phyloP scores from a whole-genome alignment of 148 eudicot genomes.

The Camellia lanceoleosa region DNA sequence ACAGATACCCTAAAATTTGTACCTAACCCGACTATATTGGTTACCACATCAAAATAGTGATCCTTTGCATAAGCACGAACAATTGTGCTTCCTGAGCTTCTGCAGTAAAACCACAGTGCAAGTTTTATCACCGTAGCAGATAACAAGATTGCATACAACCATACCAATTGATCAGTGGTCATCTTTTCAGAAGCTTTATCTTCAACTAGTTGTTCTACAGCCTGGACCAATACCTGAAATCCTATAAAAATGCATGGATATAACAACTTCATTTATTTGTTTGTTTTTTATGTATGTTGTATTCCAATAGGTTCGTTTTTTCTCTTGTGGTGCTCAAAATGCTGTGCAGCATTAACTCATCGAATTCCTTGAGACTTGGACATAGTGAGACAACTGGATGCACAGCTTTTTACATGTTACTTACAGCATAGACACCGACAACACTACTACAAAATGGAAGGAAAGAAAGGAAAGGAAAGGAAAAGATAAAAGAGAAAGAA shows the following conservation, averaged over 20 bases:
- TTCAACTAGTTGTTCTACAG: conserved; percentile 61
- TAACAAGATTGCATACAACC: conserved; percentile 78
- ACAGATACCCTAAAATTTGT: too few relatives aligned
- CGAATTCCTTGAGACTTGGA: not conserved
- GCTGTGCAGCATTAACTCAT: not conserved
- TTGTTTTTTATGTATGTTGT: too few relatives aligned
- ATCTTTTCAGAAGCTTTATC: conserved; percentile 48
- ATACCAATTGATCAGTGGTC: conserved; percentile 45
- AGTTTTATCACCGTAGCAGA: conserved; percentile 72
- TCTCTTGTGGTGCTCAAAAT: not conserved
- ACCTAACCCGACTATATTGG: conserved; percentile 53
- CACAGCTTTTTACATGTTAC: not conserved
- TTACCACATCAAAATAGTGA: conserved; percentile 89
- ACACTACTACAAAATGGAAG: not conserved
- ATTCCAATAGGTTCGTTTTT: not conserved
- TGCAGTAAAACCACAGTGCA: conserved; percentile 75
- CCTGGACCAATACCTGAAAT: conserved; percentile 80
- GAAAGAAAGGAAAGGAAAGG: not conserved
- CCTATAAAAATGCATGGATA: conserved; percentile 34
- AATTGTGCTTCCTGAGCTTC: conserved; percentile 66
- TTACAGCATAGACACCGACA: not conserved
- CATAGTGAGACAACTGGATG: not conserved
- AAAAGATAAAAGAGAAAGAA: not conserved
- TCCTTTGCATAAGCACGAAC: conserved; percentile 99
- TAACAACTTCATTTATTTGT: not conserved